A percentile compares a stretch with the other conserved stretches of the same genome.
phyloP scores from a whole-genome alignment of 306 rosid species.

The Morella rubra region DNA sequence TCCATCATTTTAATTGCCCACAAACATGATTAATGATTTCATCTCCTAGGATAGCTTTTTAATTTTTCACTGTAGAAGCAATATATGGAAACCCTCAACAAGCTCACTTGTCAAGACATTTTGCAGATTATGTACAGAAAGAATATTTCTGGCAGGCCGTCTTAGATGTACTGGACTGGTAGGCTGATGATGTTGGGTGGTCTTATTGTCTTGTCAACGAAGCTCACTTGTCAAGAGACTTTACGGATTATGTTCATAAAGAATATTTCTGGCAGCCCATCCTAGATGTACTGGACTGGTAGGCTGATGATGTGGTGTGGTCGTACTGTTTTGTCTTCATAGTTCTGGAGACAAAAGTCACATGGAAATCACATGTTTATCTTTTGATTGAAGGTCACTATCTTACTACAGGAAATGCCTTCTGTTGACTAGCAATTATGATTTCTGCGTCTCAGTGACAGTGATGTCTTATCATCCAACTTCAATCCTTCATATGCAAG shows the following conservation, averaged over 20 bases:
- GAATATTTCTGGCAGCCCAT: slow-evolving; percentile 15
- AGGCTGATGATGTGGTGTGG: slow-evolving; percentile 21
- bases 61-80: background rate
- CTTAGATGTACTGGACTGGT: slow-evolving; percentile 23
- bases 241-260: slow-evolving; percentile 15
- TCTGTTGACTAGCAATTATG: slow-evolving; percentile 28
- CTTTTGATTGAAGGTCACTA: slow-evolving; percentile 26
- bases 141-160: slow-evolving; percentile 15
- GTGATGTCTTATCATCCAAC: slow-evolving; percentile 31
- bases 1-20: no score
- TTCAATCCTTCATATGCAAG: slow-evolving; percentile 17
- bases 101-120: slow-evolving; percentile 1
- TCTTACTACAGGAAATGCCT: slow-evolving; percentile 25
- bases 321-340: slow-evolving; percentile 36
- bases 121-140: slow-evolving; percentile 17
- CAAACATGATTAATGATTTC: no score
- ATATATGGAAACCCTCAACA: background rate
- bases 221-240: slow-evolving; percentile 1
- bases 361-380: slow-evolving; percentile 59
- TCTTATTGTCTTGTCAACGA: slow-evolving; percentile 33
- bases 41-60: background rate
- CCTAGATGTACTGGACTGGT: slow-evolving; percentile 22
- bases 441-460: slow-evolving; percentile 31
- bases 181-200: slow-evolving; percentile 22
- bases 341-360: slow-evolving; percentile 47